These are phyloP conservation scores for Spergularia marina DNA, from an alignment of 148 eudicot species.

Conservation along the genomic window DNA sequence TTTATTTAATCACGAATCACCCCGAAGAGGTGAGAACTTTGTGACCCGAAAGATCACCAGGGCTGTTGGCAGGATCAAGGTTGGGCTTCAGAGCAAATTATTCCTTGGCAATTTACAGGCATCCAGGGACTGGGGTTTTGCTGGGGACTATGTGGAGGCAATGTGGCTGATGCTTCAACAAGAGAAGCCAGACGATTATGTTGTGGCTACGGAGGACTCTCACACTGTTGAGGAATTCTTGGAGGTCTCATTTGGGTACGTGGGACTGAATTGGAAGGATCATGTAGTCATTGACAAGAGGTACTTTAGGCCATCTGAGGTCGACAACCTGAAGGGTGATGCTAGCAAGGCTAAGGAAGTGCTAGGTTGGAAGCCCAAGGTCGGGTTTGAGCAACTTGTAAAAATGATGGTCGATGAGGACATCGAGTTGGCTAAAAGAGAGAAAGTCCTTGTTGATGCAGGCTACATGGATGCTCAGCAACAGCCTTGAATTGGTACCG, in stretches of 20 bases:
- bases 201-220: constrained; percentile 89
- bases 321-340: constrained; percentile 89
- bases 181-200: constrained; percentile 93
- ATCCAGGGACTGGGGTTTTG: constrained; percentile 92
- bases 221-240: constrained; percentile 90
- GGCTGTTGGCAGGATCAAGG: constrained; percentile 87
- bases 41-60: constrained; percentile 96
- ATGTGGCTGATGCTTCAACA: constrained; percentile 99
- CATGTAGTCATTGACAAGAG: constrained; percentile 87
- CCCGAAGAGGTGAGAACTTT: constrained; percentile 89
- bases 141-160: constrained; percentile 97
- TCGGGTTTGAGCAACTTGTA: constrained; percentile 83
- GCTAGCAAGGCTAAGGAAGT: constrained; percentile 72
- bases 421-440: constrained; percentile 77
- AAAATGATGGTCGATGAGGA: constrained; percentile 99
- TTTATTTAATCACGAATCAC: constrained; percentile 89
- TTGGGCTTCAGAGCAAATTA: constrained; percentile 83
- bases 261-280: constrained; percentile 79
- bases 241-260: constrained; percentile 77
- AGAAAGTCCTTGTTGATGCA: constrained; percentile 88
- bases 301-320: constrained; percentile 93
- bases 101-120: constrained; percentile 83
- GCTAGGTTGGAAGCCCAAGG: constrained; percentile 86
- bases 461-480: constrained; percentile 96
- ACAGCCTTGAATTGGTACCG: constrained; percentile 54